Evolutionary conservation across 306 rosid species (phyloP).

Genomic region (Acacia crassicarpa): DNA sequence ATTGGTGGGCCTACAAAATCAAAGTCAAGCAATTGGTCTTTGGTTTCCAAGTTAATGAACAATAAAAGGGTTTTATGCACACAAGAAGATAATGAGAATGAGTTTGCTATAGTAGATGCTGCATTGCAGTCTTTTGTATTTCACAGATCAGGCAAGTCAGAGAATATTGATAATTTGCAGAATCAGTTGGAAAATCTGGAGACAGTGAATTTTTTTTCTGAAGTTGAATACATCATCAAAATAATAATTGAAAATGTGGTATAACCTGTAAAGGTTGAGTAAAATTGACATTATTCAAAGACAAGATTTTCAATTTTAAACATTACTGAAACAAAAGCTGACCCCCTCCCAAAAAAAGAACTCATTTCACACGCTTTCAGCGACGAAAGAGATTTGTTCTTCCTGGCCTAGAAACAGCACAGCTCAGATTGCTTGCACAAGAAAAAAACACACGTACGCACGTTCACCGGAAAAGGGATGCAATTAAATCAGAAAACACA

Average conservation of each 20-base stretch:
- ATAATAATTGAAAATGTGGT: neutral
- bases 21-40: slow-evolving; percentile 15
- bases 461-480: too few species aligned
- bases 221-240: neutral
- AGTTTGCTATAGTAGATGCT: slow-evolving; percentile 13
- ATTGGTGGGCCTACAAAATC: slow-evolving; percentile 7
- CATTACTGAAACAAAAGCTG: neutral
- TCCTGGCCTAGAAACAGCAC: neutral
- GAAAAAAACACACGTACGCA: neutral
- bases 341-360: neutral
- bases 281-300: neutral
- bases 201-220: neutral
- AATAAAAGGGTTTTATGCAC: slow-evolving; percentile 2
- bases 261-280: neutral
- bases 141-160: neutral
- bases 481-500: too few species aligned
- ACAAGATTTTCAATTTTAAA: neutral
- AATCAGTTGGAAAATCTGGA: slow-evolving; percentile 14
- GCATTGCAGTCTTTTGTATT: neutral
- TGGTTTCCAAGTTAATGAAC: slow-evolving; percentile 27
- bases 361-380: neutral
- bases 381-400: neutral
- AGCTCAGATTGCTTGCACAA: neutral
- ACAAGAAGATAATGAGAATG: slow-evolving; percentile 1
- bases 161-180: neutral